Evolutionary conservation across 2,329 filamentous ascomycete species (phyloP), one percentile per base, ranked within the genome.

Genomic region (Neonectria ditissima): DNA sequence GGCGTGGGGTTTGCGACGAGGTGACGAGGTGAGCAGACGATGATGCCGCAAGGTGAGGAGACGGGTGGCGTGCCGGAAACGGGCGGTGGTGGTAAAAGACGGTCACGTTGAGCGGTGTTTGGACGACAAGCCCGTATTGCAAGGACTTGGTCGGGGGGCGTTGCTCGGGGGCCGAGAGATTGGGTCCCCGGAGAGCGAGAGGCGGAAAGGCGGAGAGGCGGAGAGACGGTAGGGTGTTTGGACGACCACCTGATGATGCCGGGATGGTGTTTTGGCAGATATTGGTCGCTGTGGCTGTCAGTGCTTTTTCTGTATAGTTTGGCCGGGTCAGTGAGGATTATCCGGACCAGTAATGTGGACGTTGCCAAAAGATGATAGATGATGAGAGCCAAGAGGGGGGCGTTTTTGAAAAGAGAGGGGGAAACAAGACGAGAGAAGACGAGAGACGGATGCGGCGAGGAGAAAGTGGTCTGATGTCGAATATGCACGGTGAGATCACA

Each of bases 1-100:
- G 44, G 65, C 69, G 71, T 73, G 70, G 72, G 72, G 68, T 69
- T 66, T 63, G 53, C 62, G 59, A 53, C 55, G 48, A 67, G 65
- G 64, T 66, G 68, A 68, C 69, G 65, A 74, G 71, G 72, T 74
- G 69, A 71, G 69, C 70, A 73, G 66, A 41, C 59, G 65, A 74
- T 67, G 65, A 55, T 64, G 55, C 47, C 39, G 30, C 62, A 67
- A 73, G 70, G 69, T 74, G 71, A 74, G 72, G 71, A 74, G 72
- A 74, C 34, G 65, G 56, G 66, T 74, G 72, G 71, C 63, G 71
- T 74, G 67, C 67, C 65, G 48, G 44, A 28, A 59, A 60, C 43
- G 45, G 56, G 50, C 34, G 57, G 62, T 63, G 56, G 39, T 57
- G 55, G 45, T 32, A 44, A 48, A 55, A 62, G 54, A 58, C 41